Percentiles rank a stretch among this genome's conserved stretches.
phyloP scores from a whole-genome alignment of 164 flowering plant genomes.

The Saururus chinensis region DNA sequence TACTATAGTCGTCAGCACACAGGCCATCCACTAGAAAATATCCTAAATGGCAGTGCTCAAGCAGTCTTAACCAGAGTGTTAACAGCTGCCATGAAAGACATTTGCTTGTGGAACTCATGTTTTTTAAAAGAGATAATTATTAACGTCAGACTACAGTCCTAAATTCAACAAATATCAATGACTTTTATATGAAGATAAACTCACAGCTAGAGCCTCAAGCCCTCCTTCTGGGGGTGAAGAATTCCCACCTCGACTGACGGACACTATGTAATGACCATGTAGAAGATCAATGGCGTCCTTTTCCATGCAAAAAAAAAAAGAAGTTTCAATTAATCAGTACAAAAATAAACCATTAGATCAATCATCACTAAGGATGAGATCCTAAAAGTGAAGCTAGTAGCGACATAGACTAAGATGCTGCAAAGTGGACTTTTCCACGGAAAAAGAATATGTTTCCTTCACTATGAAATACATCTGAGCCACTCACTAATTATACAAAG shows the following conservation, averaged over 20 bases:
- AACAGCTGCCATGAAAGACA: not conserved
- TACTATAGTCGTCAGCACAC: not conserved
- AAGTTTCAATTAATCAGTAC: not conserved
- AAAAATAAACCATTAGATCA: not conserved
- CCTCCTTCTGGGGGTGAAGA: conserved; percentile 44
- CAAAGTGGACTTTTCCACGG: too few species aligned
- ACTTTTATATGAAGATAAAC: conserved; percentile 15
- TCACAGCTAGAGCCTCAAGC: conserved; percentile 74
- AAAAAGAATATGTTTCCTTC: too few species aligned
- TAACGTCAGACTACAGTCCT: not conserved
- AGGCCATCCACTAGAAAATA: not conserved
- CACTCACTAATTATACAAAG: too few species aligned
- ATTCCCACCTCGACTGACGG: conserved; percentile 57
- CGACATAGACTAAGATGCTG: too few species aligned
- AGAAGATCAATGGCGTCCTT: conserved; percentile 97
- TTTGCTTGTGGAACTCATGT: not conserved
- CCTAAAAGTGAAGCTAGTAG: too few species aligned
- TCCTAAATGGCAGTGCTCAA: not conserved
- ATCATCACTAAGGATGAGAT: not conserved
- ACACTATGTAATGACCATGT: conserved; percentile 83
- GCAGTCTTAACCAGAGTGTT: not conserved
- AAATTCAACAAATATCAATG: not conserved
- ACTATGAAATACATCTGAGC: too few species aligned
- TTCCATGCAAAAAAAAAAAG: not conserved
- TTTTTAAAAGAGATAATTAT: not conserved